Conservation (phyloP, 257 asterid species). For the Misopates orontium region DNA sequence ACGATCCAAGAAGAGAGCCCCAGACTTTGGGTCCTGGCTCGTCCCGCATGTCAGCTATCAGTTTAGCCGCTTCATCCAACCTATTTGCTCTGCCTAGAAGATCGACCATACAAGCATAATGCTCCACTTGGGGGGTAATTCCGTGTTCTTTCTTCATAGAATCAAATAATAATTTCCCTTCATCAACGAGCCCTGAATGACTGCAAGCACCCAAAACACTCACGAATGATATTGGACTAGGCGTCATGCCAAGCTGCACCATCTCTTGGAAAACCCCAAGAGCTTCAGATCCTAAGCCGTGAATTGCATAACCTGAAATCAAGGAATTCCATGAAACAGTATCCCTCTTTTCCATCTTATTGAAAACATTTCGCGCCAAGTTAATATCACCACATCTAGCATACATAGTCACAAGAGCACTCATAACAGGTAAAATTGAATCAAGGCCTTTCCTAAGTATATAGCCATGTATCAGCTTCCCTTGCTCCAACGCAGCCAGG, state of each 20-base stretch:
- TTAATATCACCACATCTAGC: slow-evolving; percentile 77
- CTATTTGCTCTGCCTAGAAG: slow-evolving; percentile 87
- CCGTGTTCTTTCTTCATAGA: slow-evolving; percentile 57
- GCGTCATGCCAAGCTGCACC: slow-evolving; percentile 58
- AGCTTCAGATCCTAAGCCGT: slow-evolving; percentile 73
- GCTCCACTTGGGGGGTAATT: slow-evolving; percentile 68
- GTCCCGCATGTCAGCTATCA: slow-evolving; percentile 66
- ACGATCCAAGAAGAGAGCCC: slow-evolving; percentile 89
- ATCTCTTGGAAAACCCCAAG: slow-evolving; percentile 55
- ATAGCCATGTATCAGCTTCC: slow-evolving; percentile 78
- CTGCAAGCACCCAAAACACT: slow-evolving; percentile 92
- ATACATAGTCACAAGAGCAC: slow-evolving; percentile 78
- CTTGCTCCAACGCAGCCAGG: slow-evolving; percentile 78
- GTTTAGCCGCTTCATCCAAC: slow-evolving; percentile 67
- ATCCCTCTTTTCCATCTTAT: slow-evolving; percentile 66
- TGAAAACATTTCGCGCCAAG: slow-evolving; percentile 51
- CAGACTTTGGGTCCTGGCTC: slow-evolving; percentile 85
- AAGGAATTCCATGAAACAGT: slow-evolving; percentile 85
- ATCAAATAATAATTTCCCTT: slow-evolving; percentile 60
- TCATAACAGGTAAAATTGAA: slow-evolving; percentile 70
- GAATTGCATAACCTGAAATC: slow-evolving; percentile 72
- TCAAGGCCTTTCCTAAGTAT: slow-evolving; percentile 82
- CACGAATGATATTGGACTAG: slow-evolving; percentile 73
- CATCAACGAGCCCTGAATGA: slow-evolving; percentile 82
- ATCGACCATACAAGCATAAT: slow-evolving; percentile 90